These are phyloP conservation scores for Drechslerella stenobrocha DNA, from an alignment of 2,329 filamentous ascomycete species.

Conservation along the genomic window DNA sequence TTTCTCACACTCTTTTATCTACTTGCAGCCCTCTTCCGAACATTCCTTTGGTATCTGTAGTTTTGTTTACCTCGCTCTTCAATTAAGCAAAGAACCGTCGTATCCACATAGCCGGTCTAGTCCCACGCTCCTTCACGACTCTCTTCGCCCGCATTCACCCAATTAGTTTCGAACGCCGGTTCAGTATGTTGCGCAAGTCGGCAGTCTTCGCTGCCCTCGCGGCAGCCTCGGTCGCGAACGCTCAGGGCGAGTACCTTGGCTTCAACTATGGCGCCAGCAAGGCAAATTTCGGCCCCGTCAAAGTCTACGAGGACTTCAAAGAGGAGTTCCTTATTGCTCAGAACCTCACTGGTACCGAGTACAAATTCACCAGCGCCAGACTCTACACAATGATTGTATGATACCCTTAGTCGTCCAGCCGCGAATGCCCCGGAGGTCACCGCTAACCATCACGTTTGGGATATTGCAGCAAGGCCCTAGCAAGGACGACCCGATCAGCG, in stretches of 20 bases:
- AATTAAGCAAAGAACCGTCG: slow-evolving; percentile 8
- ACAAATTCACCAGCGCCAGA: slow-evolving; percentile 68
- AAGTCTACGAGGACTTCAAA: slow-evolving; percentile 69
- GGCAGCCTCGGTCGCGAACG: slow-evolving; percentile 55
- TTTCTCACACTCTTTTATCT: slow-evolving; percentile 21
- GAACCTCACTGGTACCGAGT: slow-evolving; percentile 65
- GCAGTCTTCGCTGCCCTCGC: slow-evolving; percentile 55
- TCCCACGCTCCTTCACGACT: slow-evolving; percentile 6
- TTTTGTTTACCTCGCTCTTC: neutral
- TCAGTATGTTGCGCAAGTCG: slow-evolving; percentile 36
- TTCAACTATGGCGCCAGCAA: slow-evolving; percentile 74
- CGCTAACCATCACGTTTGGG: too few relatives aligned
- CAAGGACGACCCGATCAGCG: slow-evolving; percentile 66
- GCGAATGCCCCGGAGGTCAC: neutral
- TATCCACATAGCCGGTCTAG: slow-evolving; percentile 33
- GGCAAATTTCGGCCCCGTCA: slow-evolving; percentile 62
- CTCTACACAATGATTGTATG: slow-evolving; percentile 73
- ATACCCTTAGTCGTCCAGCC: slow-evolving; percentile 19
- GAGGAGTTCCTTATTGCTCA: slow-evolving; percentile 69
- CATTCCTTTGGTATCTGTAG: slow-evolving; percentile 30
- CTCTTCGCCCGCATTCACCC: neutral
- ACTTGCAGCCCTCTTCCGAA: slow-evolving; percentile 34
- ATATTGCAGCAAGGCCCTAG: slow-evolving; percentile 62
- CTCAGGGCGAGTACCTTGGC: slow-evolving; percentile 61
- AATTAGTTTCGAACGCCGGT: neutral